Conservation (phyloP, 305 asterid species). For the Andrographis paniculata region DNA sequence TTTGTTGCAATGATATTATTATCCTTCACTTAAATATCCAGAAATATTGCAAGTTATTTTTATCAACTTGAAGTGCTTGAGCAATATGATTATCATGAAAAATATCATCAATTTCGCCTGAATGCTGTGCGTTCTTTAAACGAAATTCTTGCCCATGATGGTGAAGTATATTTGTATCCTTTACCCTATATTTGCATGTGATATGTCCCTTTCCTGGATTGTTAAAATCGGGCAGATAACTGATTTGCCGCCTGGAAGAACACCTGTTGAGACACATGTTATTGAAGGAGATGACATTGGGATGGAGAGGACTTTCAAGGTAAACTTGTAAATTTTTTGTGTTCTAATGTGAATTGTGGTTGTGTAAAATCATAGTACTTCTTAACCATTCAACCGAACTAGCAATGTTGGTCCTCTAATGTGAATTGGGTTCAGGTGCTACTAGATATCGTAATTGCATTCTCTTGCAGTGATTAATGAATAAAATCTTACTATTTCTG, state of each 20-base stretch:
- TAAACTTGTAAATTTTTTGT: constrained; percentile 13
- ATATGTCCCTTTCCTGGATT: constrained; percentile 10
- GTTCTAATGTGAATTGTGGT: not conserved
- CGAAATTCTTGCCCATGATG: not conserved
- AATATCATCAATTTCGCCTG: not conserved
- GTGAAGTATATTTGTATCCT: constrained; percentile 4
- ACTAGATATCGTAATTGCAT: not conserved
- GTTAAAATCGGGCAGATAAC: constrained; percentile 54
- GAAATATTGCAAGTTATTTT: not conserved
- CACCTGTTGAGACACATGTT: constrained; percentile 62
- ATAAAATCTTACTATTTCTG: not conserved
- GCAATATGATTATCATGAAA: not conserved
- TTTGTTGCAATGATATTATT: not conserved
- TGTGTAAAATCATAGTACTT: too few relatives aligned
- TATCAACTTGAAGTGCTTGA: not conserved
- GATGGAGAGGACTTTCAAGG: constrained; percentile 72
- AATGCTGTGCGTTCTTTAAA: not conserved
- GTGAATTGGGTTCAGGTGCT: not conserved
- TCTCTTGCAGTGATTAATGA: too few relatives aligned
- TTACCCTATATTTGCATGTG: constrained; percentile 1
- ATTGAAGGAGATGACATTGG: constrained; percentile 79
- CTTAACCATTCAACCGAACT: too few relatives aligned
- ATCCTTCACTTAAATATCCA: not conserved
- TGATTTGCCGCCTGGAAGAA: constrained; percentile 91
- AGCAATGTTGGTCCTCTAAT: too few relatives aligned